Percentiles rank a stretch among this genome's conserved stretches.
These are phyloP conservation scores for Metschnikowia gelsemii DNA, from an alignment of 805 yeast species.

Conservation along the genomic window DNA sequence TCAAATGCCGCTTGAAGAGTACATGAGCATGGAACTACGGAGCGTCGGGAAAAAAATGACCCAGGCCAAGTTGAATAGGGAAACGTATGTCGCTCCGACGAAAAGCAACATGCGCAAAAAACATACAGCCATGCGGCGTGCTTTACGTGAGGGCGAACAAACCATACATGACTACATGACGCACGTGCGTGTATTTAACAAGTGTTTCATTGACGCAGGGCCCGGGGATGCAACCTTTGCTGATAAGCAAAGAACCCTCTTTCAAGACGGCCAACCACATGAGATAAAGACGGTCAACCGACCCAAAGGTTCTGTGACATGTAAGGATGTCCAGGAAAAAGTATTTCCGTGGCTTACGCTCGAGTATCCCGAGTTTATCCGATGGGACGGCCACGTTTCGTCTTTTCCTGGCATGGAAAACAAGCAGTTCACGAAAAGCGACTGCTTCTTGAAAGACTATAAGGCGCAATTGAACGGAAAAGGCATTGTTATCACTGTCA, in stretches of 20 bases:
- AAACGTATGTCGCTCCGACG: conserved; percentile 19
- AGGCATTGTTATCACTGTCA: conserved; percentile 40
- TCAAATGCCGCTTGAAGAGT: conserved; percentile 22
- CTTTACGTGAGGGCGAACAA: conserved; percentile 31
- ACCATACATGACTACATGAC: conserved; percentile 43
- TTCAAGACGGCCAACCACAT: conserved; percentile 7
- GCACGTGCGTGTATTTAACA: conserved; percentile 46
- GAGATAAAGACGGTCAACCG: conserved; percentile 5
- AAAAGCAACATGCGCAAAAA: conserved; percentile 36
- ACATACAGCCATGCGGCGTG: conserved; percentile 27
- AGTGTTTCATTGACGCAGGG: no score
- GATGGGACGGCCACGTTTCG: conserved; percentile 11
- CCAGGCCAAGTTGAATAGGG: conserved; percentile 15
- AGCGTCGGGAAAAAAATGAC: conserved; percentile 14
- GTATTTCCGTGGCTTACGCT: conserved; percentile 18
- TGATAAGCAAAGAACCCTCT: neutral
- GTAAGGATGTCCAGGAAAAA: conserved; percentile 10
- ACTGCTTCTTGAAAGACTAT: conserved; percentile 26
- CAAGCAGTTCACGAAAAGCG: neutral
- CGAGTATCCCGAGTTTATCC: conserved; percentile 14
- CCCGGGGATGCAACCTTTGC: conserved; percentile 17
- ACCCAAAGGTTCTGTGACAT: conserved; percentile 1
- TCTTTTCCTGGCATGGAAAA: conserved; percentile 9
- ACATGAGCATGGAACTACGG: conserved; percentile 23
- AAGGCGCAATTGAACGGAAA: conserved; percentile 29